Base-by-base conservation (phyloP, 1,284 basidiomycete species). In the Naganishia albida region DNA sequence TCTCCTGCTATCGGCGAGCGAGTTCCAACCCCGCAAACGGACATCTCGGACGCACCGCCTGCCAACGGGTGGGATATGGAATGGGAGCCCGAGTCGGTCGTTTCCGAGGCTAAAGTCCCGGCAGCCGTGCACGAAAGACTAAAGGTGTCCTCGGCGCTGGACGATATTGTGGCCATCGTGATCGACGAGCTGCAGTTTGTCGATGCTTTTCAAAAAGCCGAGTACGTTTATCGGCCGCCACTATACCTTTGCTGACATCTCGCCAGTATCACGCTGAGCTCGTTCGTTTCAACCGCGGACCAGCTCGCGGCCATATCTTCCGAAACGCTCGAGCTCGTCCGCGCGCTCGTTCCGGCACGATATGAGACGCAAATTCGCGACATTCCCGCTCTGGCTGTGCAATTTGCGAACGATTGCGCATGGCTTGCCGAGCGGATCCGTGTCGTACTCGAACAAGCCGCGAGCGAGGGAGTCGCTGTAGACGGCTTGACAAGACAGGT, bases 381-480 rank as follows among this genome's bases (percentile, higher is more conserved):
- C 40, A 83, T 84, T 0, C 82, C 88, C 4, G 84, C 85, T 16
- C 79, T 84, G 30, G 82, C 85, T 0, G 88, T 97, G 83, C 86
- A 88, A 59, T 90, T 91, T 74, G 87, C 89, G 26, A 98, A 98
- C 76, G 91, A 96, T 70, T 92, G 88, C 71, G 75, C 84, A 28
- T 93, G 88, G 75, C 80, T 97, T 15, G 77, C 82, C 85, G 13
- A 76, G 76, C 65, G 80, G 75, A 20, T 74, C 54, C 69, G 78
- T 30, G 65, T 71, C 1, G 67, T 72, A 10, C 80, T 80, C 55
- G 83, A 82, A 16, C 83, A 81, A 70, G 72, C 87, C n/a, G 74
- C 74, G 34, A 28, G 51, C 4, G 39, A 49, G n/a, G 60, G 60
- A 0, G 69, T 73, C 6, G 71, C 76, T 48, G 71, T 80, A 4